Evolutionary conservation across 192 early-diverging fungal species (phyloP), one percentile per base, ranked within the genome.

Genomic region (Polychytrium aggregatum): DNA sequence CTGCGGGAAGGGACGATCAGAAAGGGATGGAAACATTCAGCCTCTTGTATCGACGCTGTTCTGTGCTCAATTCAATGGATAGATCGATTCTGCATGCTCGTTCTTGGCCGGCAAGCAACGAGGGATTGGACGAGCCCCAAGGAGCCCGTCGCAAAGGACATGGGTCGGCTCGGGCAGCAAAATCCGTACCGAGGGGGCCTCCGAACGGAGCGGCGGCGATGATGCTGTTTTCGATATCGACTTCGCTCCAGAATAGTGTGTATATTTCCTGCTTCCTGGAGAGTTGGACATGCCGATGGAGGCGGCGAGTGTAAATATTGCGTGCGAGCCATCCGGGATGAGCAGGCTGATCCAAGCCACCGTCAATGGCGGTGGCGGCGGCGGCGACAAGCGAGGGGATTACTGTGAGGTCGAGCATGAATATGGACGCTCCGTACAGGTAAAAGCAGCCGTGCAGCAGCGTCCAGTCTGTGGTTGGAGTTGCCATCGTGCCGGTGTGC

Each of bases 181-280:
- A 9, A 24, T 11, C 18, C 47, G 10, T 78, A 89, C 88, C 86
- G 24, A 92, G 82, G 5, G 95, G 95, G 8, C 95, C 95, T 25
- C 88, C 95, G 72, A 83, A 90, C 3, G 87, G 83, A 20, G 90
- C 85, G 1, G 76, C 85, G 0, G 90, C 86, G 14, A 91, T 75
- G 44, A 85, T 70, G 58, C 74, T 87, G 48, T 86, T 86, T 9
- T 77, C 77, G 25, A 98, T 64, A 57, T 95, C 87, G 4, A 90
- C 66, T n/a, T 82, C 79, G 25, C 81, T 82, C 95, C 92, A 96
- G 41, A 78, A 60, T 82, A 96, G 79, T 16, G 81, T 57, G 56
- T 98, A 98, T 10, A 87, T 65, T 54, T 87, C 84, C 46, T 86
- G 76, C 53, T 86, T 67, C 37, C 79, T 63, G 38, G 50, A 37